Evolutionary conservation across 176 grass and related monocot species (phyloP), one percentile per base, ranked within the genome.

Genomic region (Carex cristatella): DNA sequence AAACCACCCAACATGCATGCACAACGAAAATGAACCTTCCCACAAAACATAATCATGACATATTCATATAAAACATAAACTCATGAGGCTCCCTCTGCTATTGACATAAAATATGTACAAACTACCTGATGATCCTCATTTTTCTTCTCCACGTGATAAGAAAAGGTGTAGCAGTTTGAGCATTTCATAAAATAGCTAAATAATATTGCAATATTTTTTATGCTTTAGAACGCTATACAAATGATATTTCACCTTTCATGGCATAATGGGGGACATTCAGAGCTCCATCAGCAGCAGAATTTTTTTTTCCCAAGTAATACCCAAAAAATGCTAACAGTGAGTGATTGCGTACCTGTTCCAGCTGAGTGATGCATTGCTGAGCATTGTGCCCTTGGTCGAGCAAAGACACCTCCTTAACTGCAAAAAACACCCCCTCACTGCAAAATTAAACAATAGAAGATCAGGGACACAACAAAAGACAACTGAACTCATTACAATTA

Each of bases 381-480:
- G 97, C 91, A 38, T 95, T 99, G 87, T 81, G 91, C 83, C 97
- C 93, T 86, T 96, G 91, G 78, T 95, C 97, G 62, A 99, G 88
- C 84, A 99, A 95, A 57, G 71, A 75, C 12, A 99, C 97, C 95
- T 99, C 97, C 89, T 99, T 99, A 86, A 99, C 88, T 77, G 97
- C 97, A 91, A 99, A 99, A 88, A 99, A 99, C 0, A 87, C 88
- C 86, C 97, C 97, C 85, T 99, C 97, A 7, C 95, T 98, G 81
- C 49, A 93, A 44, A 66, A 32, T 78, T 27, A 56, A 78, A 57
- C 28, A 11, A 78, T 56, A 78, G 46, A 78, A 78, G 10, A 23
- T 57, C 13, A 78, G 51, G 28, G 0, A 56, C 7, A 31, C 30
- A 4, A 35, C 0, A 15, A 32, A 33, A 57, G 49, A 77, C 16